Base-by-base conservation (phyloP, 2,329 filamentous ascomycete species). In the Aureobasidium mangrovei region DNA sequence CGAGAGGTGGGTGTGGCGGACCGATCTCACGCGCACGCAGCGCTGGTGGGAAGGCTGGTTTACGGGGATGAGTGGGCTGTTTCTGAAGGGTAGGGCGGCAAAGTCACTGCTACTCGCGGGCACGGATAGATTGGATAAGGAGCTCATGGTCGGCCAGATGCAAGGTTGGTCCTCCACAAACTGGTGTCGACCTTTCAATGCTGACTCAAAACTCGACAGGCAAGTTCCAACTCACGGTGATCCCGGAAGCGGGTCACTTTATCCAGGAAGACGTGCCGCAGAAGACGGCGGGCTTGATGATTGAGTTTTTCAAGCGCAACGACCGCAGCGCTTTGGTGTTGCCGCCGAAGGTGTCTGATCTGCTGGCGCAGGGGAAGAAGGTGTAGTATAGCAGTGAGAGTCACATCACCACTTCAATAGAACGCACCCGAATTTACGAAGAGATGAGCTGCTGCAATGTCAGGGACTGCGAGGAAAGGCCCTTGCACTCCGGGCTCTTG, bases 1-100 rank as follows among this genome's bases (percentile, higher is more conserved):
- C n/a, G 48, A 38, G n/a, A 28, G 53, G 2, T 74, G 66, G 63
- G 67, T 63, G 4, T 98, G 93, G 93, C 78, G 84, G 60, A 97
- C 93, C 3, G 84, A 96, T 65, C 76, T 97, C 28, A 81, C 78
- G 0, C 81, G 82, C 36, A 97, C 93, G 7, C 86, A 94, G 64
- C 83, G 86, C 0, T 97, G 91, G 69, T 98, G 91, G 91, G 85
- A 93, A 68, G 86, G 83, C 60, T 98, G 91, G 91, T 97, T 96
- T 65, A 77, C 81, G 8, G 90, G 90, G 0, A 76, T 97, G 62
- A 95, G 88, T 68, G 81, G 81, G 63, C 95, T 95, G 71, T 98
- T 97, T 65, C 76, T 96, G 41, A 78, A 77, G 51, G 88, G 86
- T 0, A 83, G 79, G 58, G 91, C 88, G 29, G 91, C 90, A 7